Base-by-base conservation (phyloP, 2,329 filamentous ascomycete species). In the Orbilia blumenaviensis region DNA sequence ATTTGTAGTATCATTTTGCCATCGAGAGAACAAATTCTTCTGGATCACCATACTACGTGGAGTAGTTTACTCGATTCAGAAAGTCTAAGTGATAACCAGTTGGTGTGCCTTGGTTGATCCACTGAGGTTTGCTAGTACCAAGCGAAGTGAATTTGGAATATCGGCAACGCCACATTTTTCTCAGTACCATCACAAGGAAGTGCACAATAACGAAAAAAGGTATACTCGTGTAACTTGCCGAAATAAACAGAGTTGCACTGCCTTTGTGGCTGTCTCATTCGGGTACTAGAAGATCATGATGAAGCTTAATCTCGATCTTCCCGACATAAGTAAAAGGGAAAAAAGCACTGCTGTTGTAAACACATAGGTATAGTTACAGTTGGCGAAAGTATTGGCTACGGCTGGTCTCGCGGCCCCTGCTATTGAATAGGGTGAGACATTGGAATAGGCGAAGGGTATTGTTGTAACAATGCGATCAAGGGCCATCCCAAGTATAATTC, bases 41-140 rank as follows among this genome's bases (percentile, higher is more conserved):
- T 25, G 9, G 32, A 27, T 54, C 61, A 23, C 27, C 44, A 12
- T 68, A 23, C 27, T 56, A 12, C 29, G 54, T 46, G 64, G 64
- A 68, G 64, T 25, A 9, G 18, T 36, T 68, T 60, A 69, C 66
- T 69, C 34, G 42, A 61, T 69, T 25, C 25, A 69, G 66, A 16
- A 69, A 54, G 48, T 42, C 14, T n/a, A 50, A 44, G 46, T 27
- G 32, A 6, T 9, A 9, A 21, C 23, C 16, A n/a, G 27, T 34
- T 27, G 10, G 52, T 56, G 32, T 56, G 52, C 52, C 32, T 56
- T 60, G 64, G 25, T 52, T 34, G 21, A 54, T 34, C 21, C 32
- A 23, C 23, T 32, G 42, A 29, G 32, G 27, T 56, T 67, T 41
- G 64, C 50, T 38, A 44, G 18, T 12, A 42, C 23, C 27, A 54